Evolutionary conservation across 2,329 filamentous ascomycete species (phyloP).

Genomic region (Diplodia mutila): DNA sequence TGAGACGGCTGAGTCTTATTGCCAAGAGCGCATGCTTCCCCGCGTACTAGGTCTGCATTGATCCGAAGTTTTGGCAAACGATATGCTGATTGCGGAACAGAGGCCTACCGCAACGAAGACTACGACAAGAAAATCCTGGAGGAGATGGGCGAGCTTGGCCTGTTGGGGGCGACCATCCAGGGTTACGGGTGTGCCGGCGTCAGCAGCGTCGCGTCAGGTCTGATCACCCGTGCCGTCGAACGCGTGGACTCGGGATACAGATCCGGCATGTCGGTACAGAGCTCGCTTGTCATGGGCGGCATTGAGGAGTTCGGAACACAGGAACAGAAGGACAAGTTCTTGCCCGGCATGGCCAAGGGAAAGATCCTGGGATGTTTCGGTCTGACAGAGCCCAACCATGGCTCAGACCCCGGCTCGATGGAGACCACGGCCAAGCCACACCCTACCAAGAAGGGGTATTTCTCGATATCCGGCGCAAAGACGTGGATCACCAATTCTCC

Average conservation of each 20-base stretch:
- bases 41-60: conserved; percentile 72
- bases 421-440: conserved; percentile 85
- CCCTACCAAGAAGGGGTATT: conserved; percentile 81
- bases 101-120: conserved; percentile 83
- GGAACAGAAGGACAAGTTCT: conserved; percentile 83
- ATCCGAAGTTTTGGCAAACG: background rate
- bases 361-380: conserved; percentile 85
- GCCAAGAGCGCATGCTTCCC: conserved; percentile 84
- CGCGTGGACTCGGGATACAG: conserved; percentile 89
- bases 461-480: conserved; percentile 78
- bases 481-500: conserved; percentile 97
- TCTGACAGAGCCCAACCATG: conserved; percentile 89
- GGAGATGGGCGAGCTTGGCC: conserved; percentile 92
- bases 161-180: conserved; percentile 82
- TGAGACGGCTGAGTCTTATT: conserved; percentile 91
- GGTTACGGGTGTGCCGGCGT: conserved; percentile 89
- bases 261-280: conserved; percentile 92
- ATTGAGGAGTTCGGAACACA: conserved; percentile 86
- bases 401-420: conserved; percentile 89
- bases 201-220: conserved; percentile 82
- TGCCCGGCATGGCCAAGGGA: conserved; percentile 81
- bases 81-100: conserved; percentile 48
- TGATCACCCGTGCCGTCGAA: conserved; percentile 90
- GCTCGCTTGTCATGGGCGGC: conserved; percentile 89
- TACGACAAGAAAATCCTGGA: conserved; percentile 84